Conservation (phyloP, 371 early-diverging fungal genomes). For the Rhizopus delemar region DNA sequence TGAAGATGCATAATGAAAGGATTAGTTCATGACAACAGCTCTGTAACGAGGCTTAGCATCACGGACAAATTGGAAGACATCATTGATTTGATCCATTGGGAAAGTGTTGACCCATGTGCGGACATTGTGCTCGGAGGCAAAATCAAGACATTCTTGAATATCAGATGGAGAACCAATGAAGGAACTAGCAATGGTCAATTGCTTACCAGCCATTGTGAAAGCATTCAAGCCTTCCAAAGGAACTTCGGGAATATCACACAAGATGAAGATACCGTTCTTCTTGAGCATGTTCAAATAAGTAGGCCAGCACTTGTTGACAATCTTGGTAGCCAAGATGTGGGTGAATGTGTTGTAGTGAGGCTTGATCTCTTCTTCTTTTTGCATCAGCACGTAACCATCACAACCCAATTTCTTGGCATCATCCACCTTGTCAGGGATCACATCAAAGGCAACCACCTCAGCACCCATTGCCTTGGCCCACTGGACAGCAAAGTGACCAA, state of each 20-base stretch:
- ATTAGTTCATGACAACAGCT: conserved; percentile 34
- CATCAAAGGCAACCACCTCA: conserved; percentile 71
- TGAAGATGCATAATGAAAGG: background rate
- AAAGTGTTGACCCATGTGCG: conserved; percentile 66
- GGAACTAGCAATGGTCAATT: conserved; percentile 63
- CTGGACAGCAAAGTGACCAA: conserved; percentile 70
- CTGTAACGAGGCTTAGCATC: conserved; percentile 37
- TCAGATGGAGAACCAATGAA: conserved; percentile 62
- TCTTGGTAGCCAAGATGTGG: conserved; percentile 45
- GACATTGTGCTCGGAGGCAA: conserved; percentile 65
- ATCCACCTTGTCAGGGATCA: conserved; percentile 59
- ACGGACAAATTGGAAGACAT: conserved; percentile 33
- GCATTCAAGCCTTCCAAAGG: conserved; percentile 43
- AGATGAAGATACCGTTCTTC: conserved; percentile 46
- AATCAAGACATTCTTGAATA: conserved; percentile 64
- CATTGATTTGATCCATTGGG: conserved; percentile 52
- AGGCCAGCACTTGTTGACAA: conserved; percentile 37
- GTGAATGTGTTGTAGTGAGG: conserved; percentile 21
- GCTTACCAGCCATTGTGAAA: conserved; percentile 35
- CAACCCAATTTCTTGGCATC: conserved; percentile 73
- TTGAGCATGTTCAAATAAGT: conserved; percentile 33
- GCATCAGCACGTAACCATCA: conserved; percentile 39
- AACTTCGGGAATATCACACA: conserved; percentile 64
- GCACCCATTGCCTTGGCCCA: conserved; percentile 63
- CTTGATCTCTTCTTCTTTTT: conserved; percentile 14